Percentiles rank a stretch among this genome's conserved stretches.
Conservation (phyloP, 1,139 yeast species). For the Protomyces macrosporus region DNA sequence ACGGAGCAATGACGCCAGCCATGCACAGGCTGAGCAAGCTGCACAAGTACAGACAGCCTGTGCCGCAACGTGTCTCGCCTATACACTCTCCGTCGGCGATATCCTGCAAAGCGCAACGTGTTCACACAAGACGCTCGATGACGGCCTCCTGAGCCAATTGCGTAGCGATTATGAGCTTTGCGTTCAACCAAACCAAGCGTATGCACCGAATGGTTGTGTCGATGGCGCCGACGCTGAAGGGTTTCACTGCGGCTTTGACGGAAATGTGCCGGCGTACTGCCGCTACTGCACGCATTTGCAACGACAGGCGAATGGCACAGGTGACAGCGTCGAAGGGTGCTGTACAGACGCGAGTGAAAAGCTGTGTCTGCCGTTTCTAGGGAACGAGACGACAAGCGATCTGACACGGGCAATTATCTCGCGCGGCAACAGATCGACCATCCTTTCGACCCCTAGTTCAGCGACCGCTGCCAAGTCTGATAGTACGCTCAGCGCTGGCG, state of each 20-base stretch:
- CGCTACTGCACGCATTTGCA: constrained; percentile 10
- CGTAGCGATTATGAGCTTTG: constrained; percentile 21
- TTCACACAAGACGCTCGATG: neutral
- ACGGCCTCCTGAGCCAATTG: neutral
- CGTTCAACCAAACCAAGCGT: constrained; percentile 17
- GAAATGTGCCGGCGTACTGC: constrained; percentile 11
- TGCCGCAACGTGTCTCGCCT: constrained; percentile 24
- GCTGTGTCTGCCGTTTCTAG: neutral
- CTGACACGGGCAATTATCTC: too few species aligned
- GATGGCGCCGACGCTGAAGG: constrained; percentile 16
- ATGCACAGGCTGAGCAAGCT: neutral
- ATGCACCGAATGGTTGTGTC: constrained; percentile 10
- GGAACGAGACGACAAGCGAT: too few species aligned
- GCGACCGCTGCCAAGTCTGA: neutral
- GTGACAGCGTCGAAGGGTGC: neutral
- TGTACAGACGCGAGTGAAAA: neutral
- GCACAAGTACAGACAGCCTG: constrained; percentile 13
- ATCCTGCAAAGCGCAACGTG: constrained; percentile 12
- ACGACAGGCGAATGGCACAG: constrained; percentile 12
- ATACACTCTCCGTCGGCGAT: neutral
- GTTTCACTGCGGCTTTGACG: constrained; percentile 13
- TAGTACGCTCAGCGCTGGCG: neutral
- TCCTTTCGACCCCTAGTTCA: neutral
- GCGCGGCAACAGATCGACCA: too few species aligned
- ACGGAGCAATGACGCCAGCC: too few species aligned